phyloP scores from a whole-genome alignment of 257 asterid genomes.

The Solanum etuberosum region DNA sequence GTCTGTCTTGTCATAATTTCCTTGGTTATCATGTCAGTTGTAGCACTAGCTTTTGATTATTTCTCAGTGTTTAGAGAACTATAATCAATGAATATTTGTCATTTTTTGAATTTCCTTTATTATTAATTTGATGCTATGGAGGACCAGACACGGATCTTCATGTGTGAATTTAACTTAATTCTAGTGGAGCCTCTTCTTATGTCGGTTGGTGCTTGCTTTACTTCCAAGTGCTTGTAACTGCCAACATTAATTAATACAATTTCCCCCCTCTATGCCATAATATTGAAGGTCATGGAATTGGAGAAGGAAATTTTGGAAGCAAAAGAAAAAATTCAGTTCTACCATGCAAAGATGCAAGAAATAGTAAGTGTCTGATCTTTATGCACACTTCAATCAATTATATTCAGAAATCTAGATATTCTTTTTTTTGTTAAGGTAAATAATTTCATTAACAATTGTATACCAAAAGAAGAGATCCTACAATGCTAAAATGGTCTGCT shows the following conservation, averaged over 20 bases:
- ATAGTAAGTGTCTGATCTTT: constrained; percentile 49
- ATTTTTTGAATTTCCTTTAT: neutral
- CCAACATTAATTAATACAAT: neutral
- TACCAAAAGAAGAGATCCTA: neutral
- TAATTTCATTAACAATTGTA: neutral
- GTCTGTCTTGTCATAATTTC: neutral
- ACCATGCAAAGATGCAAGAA: constrained; percentile 91
- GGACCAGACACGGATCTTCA: neutral
- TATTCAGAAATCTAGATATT: neutral
- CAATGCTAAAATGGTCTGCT: neutral
- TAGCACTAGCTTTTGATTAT: neutral
- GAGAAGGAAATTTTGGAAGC: constrained; percentile 92
- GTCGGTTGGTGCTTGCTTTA: neutral
- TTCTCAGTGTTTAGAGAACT: neutral
- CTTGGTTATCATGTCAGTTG: neutral
- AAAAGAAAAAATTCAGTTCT: constrained; percentile 77
- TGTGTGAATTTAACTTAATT: neutral
- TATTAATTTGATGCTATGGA: neutral
- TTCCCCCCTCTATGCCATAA: neutral
- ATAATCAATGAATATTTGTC: neutral
- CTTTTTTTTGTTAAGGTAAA: neutral
- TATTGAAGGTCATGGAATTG: constrained; percentile 74
- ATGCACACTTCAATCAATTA: neutral
- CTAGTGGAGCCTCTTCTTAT: neutral
- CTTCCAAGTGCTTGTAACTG: neutral